Evolutionary conservation across 2,329 filamentous ascomycete species (phyloP).

Genomic region (Lojkania enalia): DNA sequence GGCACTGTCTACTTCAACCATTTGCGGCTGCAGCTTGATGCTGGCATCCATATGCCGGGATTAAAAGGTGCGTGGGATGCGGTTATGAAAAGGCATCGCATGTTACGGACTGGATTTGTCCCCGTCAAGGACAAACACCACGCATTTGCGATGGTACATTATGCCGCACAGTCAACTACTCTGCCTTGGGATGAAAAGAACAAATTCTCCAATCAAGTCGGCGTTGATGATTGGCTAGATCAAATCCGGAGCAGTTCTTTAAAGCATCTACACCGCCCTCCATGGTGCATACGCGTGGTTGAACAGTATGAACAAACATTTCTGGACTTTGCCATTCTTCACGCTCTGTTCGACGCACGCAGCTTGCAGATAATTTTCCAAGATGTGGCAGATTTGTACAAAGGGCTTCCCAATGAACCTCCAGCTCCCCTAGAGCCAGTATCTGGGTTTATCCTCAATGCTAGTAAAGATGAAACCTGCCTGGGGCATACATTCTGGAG

Average conservation of each 20-base stretch:
- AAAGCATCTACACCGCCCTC: conserved; percentile 55
- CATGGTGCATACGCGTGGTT: conserved; percentile 65
- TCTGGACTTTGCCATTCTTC: conserved; percentile 65
- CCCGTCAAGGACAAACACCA: conserved; percentile 61
- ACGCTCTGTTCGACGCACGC: conserved; percentile 83
- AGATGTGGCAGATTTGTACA: conserved; percentile 56
- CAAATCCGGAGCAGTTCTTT: conserved; percentile 40
- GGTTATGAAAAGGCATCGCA: conserved; percentile 62
- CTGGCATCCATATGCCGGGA: conserved; percentile 40
- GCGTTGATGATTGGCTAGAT: conserved; percentile 29
- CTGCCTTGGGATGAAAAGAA: conserved; percentile 40
- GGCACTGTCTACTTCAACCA: conserved; percentile 78
- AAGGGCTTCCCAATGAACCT: conserved; percentile 23
- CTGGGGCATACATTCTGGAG: conserved; percentile 64
- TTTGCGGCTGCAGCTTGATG: conserved; percentile 58
- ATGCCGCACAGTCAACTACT: conserved; percentile 40
- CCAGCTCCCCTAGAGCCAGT: conserved; percentile 47
- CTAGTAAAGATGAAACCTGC: conserved; percentile 35
- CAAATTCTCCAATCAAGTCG: neutral
- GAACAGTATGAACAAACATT: conserved; percentile 20
- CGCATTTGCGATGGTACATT: conserved; percentile 77
- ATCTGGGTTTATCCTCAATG: conserved; percentile 51
- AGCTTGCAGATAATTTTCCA: conserved; percentile 68
- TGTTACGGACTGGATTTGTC: conserved; percentile 76
- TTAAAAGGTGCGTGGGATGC: conserved; percentile 63